Evolutionary conservation across 2,329 filamentous ascomycete species (phyloP), one percentile per base, ranked within the genome.

Genomic region (Penicillium aurantiogriseum): DNA sequence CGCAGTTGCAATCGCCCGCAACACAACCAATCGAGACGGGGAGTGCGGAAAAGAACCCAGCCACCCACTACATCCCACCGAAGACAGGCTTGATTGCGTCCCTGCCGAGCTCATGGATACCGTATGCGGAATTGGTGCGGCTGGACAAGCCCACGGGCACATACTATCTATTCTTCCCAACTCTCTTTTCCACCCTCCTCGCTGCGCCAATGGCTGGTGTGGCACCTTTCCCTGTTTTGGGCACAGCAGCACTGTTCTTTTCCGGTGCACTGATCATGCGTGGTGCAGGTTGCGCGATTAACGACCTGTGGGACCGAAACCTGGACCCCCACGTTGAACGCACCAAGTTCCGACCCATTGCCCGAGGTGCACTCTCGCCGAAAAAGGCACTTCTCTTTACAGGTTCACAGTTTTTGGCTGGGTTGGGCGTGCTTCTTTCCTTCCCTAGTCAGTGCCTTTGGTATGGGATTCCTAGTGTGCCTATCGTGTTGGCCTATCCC

Each of bases 291-390:
- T 85, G 83, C 65, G 76, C 81, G 0, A 84, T 83, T 72, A 85
- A 85, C 65, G 83, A 85, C 63, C 76, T 79, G 35, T 77, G 81
- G 69, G 83, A 85, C 62, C 76, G 79, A 47, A 79, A 82, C 44
- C 72, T 83, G 51, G 83, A 85, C 63, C 78, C 80, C 4, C 73
- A 79, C 58, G 81, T 83, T 10, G 75, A 74, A 61, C 77, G 82
- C 39, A 82, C 79, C 40, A 77, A 77, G 35, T 76, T 80, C 59
- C 76, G 82, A 19, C 81, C 81, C 2, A 79, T 83, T 61, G 80
- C 81, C 13, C 71, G 81, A 53, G 76, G 78, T n/a, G 81, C 81
- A 29, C 71, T 83, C 19, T 77, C 79, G 0, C 76, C 77, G 10
- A 58, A 67, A 35, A 74, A 77, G 11, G 78, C 76, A 10, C 59